phyloP scores from a whole-genome alignment of 257 asterid species.

The Rubia yunnanensis region DNA sequence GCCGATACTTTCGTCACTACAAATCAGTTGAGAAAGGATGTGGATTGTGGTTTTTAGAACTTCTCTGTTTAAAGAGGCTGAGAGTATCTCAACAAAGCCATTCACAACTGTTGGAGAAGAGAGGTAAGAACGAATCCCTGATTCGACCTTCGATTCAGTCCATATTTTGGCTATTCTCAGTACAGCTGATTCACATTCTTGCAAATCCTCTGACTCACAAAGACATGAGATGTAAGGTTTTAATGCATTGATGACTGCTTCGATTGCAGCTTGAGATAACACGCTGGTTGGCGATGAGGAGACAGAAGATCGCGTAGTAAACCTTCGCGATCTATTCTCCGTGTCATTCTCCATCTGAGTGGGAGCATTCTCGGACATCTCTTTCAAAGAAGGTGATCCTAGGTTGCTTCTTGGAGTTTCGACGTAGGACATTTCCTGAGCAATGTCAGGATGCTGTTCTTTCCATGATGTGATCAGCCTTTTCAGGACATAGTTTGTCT shows the following conservation, averaged over 20 bases:
- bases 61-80: constrained; percentile 59
- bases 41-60: constrained; percentile 50
- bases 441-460: constrained; percentile 73
- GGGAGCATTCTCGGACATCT: no score
- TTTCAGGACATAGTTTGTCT: constrained; percentile 75
- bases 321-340: constrained; percentile 45
- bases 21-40: constrained; percentile 50
- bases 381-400: constrained; percentile 24
- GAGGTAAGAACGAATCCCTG: constrained; percentile 52
- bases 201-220: constrained; percentile 68
- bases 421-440: constrained; percentile 49
- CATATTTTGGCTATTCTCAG: constrained; percentile 47
- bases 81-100: constrained; percentile 57
- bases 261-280: constrained; percentile 57
- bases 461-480: constrained; percentile 75
- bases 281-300: constrained; percentile 55
- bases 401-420: constrained; percentile 39
- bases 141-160: constrained; percentile 49
- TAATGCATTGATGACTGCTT: constrained; percentile 43
- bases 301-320: constrained; percentile 37
- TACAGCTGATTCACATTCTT: constrained; percentile 68
- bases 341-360: constrained; percentile 22
- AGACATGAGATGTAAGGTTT: constrained; percentile 58
- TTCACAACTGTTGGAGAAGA: constrained; percentile 60
- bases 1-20: constrained; percentile 39